Evolutionary conservation across 768 basidiomycete species (phyloP), one percentile per base, ranked within the genome.

Genomic region (Rhodosporidiobolus odoratus): DNA sequence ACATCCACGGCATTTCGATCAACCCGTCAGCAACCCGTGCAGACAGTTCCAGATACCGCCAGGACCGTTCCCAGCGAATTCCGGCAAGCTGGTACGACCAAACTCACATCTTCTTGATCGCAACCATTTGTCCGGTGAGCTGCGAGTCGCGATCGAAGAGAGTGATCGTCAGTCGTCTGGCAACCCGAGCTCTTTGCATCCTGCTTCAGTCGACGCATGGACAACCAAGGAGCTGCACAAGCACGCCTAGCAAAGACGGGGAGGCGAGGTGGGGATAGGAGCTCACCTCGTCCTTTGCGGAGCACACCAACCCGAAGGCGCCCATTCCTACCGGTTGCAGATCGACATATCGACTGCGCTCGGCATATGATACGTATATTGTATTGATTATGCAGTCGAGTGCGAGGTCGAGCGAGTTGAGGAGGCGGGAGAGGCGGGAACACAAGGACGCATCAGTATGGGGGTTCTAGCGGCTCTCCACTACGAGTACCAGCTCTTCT

Each of bases 321-420:
- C 95, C 95, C 95, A 98, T 98, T 80, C 95, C 96, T 54, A 98
- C 95, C 37, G 95, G 95, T 78, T 98, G 95, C 17, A 99, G 88
- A 83, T 99, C 96, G 80, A 96, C 89, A 90, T 99, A 99, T 78
- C 96, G 87, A 66, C 93, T 97, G 43, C 4, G 27, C 3, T n/a
- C 43, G 4, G 2, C 38, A 60, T n/a, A n/a, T n/a, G n/a, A n/a
- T n/a, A n/a, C n/a, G n/a, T n/a, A n/a, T n/a, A n/a, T n/a, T n/a
- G n/a, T n/a, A n/a, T n/a, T n/a, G n/a, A n/a, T n/a, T n/a, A n/a
- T n/a, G n/a, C n/a, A n/a, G n/a, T n/a, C 25, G 38, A 40, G 43
- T 12, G 30, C 23, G 40, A n/a, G 52, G n/a, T n/a, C n/a, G 61
- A 37, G 47, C 34, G 52, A 15, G 30, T 56, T 38, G 21, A 38